Base-by-base conservation (phyloP, 2,329 filamentous ascomycete species). In the Dothistroma pini region DNA sequence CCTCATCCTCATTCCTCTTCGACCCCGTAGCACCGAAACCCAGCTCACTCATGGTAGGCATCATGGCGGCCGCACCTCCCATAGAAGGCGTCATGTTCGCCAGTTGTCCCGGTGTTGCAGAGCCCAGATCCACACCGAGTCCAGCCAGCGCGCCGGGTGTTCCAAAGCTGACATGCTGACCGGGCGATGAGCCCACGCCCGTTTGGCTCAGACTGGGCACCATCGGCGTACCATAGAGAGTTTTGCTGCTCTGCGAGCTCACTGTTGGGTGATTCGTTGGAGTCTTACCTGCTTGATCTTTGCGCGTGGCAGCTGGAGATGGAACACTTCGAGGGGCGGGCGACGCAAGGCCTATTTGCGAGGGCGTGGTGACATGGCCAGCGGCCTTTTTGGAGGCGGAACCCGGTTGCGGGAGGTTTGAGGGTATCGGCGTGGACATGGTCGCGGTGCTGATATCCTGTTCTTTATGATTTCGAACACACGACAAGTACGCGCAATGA, bases 1-100 rank as follows among this genome's bases (percentile, higher is more conserved):
- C 82, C 51, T 83, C 81, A 60, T 84, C 83, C 64, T 83, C 81
- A 56, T 78, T 76, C 51, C 77, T 72, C 60, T 72, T 74, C 16
- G 76, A 68, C 3, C 76, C 75, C 12, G 76, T 62, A 32, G 72
- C 69, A 52, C 72, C 74, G 69, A 81, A 76, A 11, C 77, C 78
- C 32, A 80, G 63, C 35, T 77, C 75, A 59, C 74, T 77, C 70
- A 78, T 73, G 31, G 68, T 73, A 16, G 77, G 69, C 60, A 75
- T 75, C 77, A 79, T 79, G 2, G 75, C 75, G 6, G 78, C 72
- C 11, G 75, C 74, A 22, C 75, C 74, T 53, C 70, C 57, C 8
- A 61, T 62, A 8, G 22, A 29, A 1, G 72, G 72, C 19, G 72
- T 74, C 29, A 65, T 57, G 38, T 70, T 70, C 34, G 74, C 73